Evolutionary conservation across 2,329 filamentous ascomycete genomes (phyloP), one percentile per base, ranked within the genome.

Genomic region (Grosmannia huntii): DNA sequence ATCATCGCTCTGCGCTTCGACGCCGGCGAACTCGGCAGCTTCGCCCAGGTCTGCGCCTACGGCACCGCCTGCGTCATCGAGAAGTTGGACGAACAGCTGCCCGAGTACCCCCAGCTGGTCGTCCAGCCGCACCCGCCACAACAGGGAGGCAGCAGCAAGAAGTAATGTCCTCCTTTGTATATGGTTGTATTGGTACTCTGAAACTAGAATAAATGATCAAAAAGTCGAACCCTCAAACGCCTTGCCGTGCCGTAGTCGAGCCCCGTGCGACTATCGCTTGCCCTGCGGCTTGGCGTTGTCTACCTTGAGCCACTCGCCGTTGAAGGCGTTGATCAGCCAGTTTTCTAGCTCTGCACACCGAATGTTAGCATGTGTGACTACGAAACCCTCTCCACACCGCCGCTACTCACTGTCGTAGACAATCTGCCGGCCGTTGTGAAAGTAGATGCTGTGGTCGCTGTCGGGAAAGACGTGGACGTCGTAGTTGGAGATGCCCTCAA

Each of bases 311-410:
- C 92, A 97, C 70, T 96, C 90, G 56, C 94, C 94, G 65, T 97
- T 97, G 70, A 99, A 99, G 1, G 94, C 94, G 69, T 96, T 97
- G 68, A 96, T 81, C 57, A 99, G 83, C 92, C 92, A 99, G 69
- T 89, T 91, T 59, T 79, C 84, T 36, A 96, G 71, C 73, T 90
- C 87, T 90, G 61, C 5, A 23, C 4, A 67, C 75, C 62, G 77
- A 72, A n/a, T 27, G 16, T 50, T 5, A 28, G 23, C 25, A 58
- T 64, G 27, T 10, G 9, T 3, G 50, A 33, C 21, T n/a, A 19
- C 4, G 6, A 5, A 44, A 5, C 14, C 14, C 12, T 19, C 23
- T 19, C 23, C 48, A 14, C 48, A 4, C 12, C n/a, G 16, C 14
- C 6, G 4, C 4, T 5, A 83, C 90, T 80, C 75, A 95, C 90